Base-by-base conservation (phyloP, 2,329 filamentous ascomycete genomes). In the Lecanicillium sp. region DNA sequence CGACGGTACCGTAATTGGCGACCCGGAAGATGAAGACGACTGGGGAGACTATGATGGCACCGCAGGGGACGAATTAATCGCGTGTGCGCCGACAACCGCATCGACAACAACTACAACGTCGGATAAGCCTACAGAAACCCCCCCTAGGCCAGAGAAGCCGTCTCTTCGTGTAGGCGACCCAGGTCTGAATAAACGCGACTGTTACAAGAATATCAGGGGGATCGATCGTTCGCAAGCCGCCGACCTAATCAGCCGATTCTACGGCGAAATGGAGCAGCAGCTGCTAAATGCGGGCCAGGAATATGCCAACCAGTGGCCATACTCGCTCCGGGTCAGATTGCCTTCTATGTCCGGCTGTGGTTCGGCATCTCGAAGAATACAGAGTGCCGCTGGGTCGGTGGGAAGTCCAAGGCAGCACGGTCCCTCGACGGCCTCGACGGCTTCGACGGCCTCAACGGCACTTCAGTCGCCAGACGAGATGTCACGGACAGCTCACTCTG, bases 341-440 rank as follows among this genome's bases (percentile, higher is more conserved):
- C 23, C 24, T 40, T 17, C 14, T 40, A 40, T 17, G 38, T 40
- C n/a, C 23, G 38, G 24, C 38, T 40, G 38, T 40, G 38, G 38
- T 40, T 40, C 24, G 38, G 38, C 38, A 24, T 40, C 15, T 40
- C 38, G 4, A 29, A 40, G 38, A 29, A 29, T 17, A 40, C 38
- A 29, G 38, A 40, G 38, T 40, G 38, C 38, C 23, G 38, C 38
- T 40, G 38, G 38, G 14, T 40, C n/a, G 38, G 38, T 26, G 41
- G 41, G 9, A 44, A 19, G 29, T 35, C n/a, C 21, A 12, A 8
- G 26, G 20, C 41, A 29, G 27, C 29, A 11, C 38, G 38, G 24
- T 40, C 38, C 19, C n/a, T 43, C 30, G 30, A 33, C 29, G 29
- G 29, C 29, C 11, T 32, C 29, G 29, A 32, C 29, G 29, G 29